A percentile compares a stretch with the other conserved stretches of the same genome.
Conservation (phyloP, 2,329 filamentous ascomycete species). For the Aspergillus spinulosporus region DNA sequence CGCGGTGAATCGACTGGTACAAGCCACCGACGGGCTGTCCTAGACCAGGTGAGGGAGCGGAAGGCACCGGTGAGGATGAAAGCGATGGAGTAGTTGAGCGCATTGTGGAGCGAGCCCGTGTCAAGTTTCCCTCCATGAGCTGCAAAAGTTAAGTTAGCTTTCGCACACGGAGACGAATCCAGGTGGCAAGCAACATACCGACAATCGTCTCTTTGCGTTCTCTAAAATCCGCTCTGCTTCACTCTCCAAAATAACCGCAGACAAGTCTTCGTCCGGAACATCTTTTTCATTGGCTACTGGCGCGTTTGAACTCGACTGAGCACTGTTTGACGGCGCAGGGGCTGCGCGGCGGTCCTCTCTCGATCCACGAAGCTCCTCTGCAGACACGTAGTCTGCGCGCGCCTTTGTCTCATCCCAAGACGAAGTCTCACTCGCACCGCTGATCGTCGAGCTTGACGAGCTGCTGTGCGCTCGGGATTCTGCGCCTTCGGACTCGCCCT, state of each 20-base stretch:
- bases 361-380: slow-evolving; percentile 10
- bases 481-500: slow-evolving; percentile 56
- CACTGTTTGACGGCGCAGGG: slow-evolving; percentile 15
- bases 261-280: slow-evolving; percentile 62
- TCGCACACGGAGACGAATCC: not conserved
- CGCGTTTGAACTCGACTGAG: slow-evolving; percentile 33
- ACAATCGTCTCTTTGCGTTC: slow-evolving; percentile 86
- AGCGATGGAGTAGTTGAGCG: slow-evolving; percentile 51
- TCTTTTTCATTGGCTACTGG: slow-evolving; percentile 41
- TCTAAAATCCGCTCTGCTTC: slow-evolving; percentile 87
- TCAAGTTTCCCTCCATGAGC: slow-evolving; percentile 93
- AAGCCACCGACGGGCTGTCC: slow-evolving; percentile 44
- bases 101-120: slow-evolving; percentile 71
- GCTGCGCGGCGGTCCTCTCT: slow-evolving; percentile 1
- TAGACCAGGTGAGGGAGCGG: slow-evolving; percentile 32
- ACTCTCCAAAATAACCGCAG: slow-evolving; percentile 73
- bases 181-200: slow-evolving; percentile 58
- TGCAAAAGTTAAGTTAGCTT: slow-evolving; percentile 40
- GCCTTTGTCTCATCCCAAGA: slow-evolving; percentile 18
- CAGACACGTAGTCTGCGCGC: slow-evolving; percentile 7
- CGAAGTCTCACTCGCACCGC: slow-evolving; percentile 30
- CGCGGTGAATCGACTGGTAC: slow-evolving; percentile 44
- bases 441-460: slow-evolving; percentile 41
- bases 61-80: slow-evolving; percentile 50
- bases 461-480: slow-evolving; percentile 32